Evolutionary conservation across 768 basidiomycete genomes (phyloP), one percentile per base, ranked within the genome.

Genomic region (Termitomyces sp.): DNA sequence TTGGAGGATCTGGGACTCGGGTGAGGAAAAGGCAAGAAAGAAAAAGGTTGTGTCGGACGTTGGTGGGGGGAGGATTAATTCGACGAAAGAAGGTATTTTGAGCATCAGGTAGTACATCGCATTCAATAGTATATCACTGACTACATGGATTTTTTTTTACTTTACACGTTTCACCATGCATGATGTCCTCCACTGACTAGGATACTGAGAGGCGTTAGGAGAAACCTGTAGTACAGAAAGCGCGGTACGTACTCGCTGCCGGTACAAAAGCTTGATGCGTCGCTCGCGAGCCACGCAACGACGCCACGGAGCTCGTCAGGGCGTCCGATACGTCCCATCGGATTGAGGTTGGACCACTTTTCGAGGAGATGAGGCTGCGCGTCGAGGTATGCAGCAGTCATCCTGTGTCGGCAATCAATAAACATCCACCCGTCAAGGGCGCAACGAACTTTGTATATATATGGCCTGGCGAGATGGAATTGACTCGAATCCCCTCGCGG

Each of bases 1-100:
- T 75, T 96, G 95, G 95, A 85, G 86, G 61, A 81, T 93, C 43
- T 92, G 91, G 91, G 91, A 92, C 53, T 73, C 81, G 46, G 79
- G 76, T 9, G 77, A 74, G 64, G 75, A 70, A 29, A 66, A 68
- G 60, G 78, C 70, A 68, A 87, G 83, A 77, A 85, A 84, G 76
- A 81, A 80, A 68, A 81, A 77, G 68, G 72, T 73, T 43, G 73
- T 70, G 49, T 73, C 70, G 65, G 69, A 77, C 4, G 60, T 76
- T 36, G 76, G 76, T 43, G 75, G 77, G 17, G 76, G 77, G 20
- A 74, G 74, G 62, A 67, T 70, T 49, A 82, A 82, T 68, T 78
- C 81, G 34, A 85, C 83, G 0, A 77, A 73, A 61, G 78, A 80
- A 55, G 81, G 81, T 0, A 80, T 83, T 58, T 66, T 85, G 65